Percentiles rank a stretch among this genome's conserved stretches.
phyloP scores from a whole-genome alignment of 306 rosid species.

The Lotus japonicus region DNA sequence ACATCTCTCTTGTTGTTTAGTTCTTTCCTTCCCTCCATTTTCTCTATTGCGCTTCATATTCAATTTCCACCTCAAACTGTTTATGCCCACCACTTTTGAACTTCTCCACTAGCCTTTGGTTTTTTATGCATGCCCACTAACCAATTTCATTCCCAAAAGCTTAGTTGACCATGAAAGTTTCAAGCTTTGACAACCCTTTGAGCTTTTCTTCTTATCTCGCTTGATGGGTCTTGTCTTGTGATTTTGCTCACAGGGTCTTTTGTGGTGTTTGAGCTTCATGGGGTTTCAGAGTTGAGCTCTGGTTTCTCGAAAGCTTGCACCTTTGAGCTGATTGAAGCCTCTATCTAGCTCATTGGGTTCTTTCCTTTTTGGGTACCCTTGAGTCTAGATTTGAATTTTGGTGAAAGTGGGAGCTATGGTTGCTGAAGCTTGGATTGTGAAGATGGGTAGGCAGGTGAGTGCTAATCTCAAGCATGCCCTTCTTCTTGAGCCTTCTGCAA shows the following conservation, averaged over 20 bases:
- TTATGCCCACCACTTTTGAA: neutral
- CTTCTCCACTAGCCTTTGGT: conserved; percentile 15
- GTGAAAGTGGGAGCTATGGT: conserved; percentile 58
- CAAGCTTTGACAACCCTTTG: conserved; percentile 3
- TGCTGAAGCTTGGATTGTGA: conserved; percentile 91
- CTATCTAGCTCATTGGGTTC: neutral
- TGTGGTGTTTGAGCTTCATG: neutral
- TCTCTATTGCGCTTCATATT: conserved; percentile 20
- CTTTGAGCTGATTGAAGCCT: neutral
- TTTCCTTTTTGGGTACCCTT: neutral
- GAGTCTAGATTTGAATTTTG: conserved; percentile 13
- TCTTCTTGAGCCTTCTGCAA: conserved; percentile 54
- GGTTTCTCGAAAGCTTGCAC: neutral
- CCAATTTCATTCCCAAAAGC: neutral
- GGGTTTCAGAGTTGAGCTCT: neutral
- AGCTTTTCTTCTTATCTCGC: neutral
- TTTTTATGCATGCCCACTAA: conserved; percentile 1
- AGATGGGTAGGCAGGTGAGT: conserved; percentile 93
- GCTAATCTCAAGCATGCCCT: conserved; percentile 79
- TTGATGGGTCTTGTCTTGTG: conserved; percentile 2
- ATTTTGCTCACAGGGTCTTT: neutral
- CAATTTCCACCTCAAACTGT: conserved; percentile 3
- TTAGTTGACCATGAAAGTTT: conserved; percentile 10
- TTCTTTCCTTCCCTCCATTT: conserved; percentile 7
- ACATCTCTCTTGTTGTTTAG: neutral